phyloP scores from a whole-genome alignment of 2,329 filamentous ascomycete genomes.

The Exophiala calicioides region DNA sequence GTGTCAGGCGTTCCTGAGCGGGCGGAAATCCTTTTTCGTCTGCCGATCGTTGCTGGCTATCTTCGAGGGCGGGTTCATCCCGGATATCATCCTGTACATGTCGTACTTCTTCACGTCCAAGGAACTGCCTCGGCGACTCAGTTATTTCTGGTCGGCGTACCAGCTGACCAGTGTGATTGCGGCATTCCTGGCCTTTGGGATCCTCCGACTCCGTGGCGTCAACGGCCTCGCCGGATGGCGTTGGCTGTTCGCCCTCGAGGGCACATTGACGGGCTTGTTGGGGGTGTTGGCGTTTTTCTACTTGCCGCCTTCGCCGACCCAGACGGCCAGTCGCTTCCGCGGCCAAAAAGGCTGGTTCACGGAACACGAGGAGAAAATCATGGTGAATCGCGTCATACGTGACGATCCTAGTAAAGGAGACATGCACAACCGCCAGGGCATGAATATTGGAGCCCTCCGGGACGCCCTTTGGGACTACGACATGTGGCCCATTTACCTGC shows the following conservation, averaged over 20 bases:
- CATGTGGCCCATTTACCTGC: slow-evolving; percentile 55
- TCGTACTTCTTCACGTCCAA: too few relatives aligned
- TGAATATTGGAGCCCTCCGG: slow-evolving; percentile 50
- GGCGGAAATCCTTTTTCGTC: too few relatives aligned
- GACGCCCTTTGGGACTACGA: slow-evolving; percentile 55
- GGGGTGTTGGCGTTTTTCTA: slow-evolving; percentile 46
- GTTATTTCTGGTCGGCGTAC: too few relatives aligned
- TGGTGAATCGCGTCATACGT: slow-evolving; percentile 54
- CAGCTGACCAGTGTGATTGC: too few relatives aligned
- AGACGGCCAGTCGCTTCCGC: slow-evolving; percentile 48
- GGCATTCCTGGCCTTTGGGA: too few relatives aligned
- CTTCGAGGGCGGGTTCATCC: too few relatives aligned
- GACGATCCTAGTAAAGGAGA: slow-evolving; percentile 46
- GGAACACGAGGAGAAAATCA: slow-evolving; percentile 65
- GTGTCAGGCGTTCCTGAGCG: too few relatives aligned
- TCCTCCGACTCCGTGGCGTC: too few relatives aligned
- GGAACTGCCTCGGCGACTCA: too few relatives aligned
- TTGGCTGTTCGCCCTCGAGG: slow-evolving; percentile 42
- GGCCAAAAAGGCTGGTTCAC: slow-evolving; percentile 61
- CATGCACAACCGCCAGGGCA: slow-evolving; percentile 49
- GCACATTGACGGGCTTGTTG: slow-evolving; percentile 42
- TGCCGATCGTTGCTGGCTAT: too few relatives aligned
- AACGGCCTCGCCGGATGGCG: slow-evolving; percentile 33
- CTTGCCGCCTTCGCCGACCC: slow-evolving; percentile 60
- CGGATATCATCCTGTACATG: too few relatives aligned